phyloP scores from a whole-genome alignment of 176 grass and related monocot species.

The Dendrocalamus sinicus region DNA sequence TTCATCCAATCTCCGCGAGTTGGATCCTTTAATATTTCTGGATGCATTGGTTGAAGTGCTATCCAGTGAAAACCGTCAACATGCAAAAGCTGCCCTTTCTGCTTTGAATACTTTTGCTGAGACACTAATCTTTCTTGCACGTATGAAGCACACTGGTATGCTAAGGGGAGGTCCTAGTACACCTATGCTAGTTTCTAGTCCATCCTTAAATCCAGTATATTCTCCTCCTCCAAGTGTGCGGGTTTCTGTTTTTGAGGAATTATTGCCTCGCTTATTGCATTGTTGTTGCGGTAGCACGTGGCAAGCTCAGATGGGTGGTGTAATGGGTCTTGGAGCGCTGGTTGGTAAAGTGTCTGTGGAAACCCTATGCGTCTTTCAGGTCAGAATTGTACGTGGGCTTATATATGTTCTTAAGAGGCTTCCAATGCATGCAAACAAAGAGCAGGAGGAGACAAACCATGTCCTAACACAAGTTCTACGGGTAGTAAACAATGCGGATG shows the following conservation, averaged over 20 bases:
- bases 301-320: constrained; percentile 99
- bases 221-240: constrained; percentile 96
- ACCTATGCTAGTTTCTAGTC: constrained; percentile 96
- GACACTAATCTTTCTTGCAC: constrained; percentile 86
- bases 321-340: constrained; percentile 89
- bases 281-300: constrained; percentile 98
- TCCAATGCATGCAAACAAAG: constrained; percentile 93
- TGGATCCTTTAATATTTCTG: constrained; percentile 93
- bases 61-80: constrained; percentile 85
- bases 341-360: constrained; percentile 98
- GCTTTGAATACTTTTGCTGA: constrained; percentile 88
- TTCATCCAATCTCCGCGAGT: constrained; percentile 88
- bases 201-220: constrained; percentile 98
- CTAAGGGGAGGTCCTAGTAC: constrained; percentile 90
- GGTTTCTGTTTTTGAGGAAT: constrained; percentile 91
- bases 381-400: constrained; percentile 88
- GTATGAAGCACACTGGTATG: constrained; percentile 80
- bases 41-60: constrained; percentile 92
- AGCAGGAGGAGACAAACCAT: constrained; percentile 99
- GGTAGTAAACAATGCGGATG: constrained; percentile 98
- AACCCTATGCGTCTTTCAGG: constrained; percentile 90
- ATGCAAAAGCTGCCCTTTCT: constrained; percentile 91
- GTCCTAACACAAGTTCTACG: constrained; percentile 90
- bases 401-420: constrained; percentile 95
- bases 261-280: constrained; percentile 89